Evolutionary conservation across 108 stramenopile genomes (phyloP), one percentile per base, ranked within the genome.

Genomic region (Nitzschia sp.): DNA sequence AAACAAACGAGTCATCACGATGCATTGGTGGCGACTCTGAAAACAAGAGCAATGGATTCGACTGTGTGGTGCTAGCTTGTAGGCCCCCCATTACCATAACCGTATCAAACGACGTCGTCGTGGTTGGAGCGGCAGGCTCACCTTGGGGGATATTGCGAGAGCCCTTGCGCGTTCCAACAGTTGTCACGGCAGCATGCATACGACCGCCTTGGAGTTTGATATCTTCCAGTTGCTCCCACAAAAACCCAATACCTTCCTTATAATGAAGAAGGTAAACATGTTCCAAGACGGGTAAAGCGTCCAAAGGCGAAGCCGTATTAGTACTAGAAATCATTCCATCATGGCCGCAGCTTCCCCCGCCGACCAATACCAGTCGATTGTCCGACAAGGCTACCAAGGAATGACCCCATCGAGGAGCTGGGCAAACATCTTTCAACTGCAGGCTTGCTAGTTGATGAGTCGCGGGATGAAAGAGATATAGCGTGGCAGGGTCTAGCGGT

Each of bases 381-480:
- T 53, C 48, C 0, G 59, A 56, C 38, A 92, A 54, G 24, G 83
- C 49, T 18, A 80, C 85, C 61, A 91, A 74, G 9, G 81, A 69
- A 71, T 92, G 91, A 11, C 91, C 94, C 85, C 85, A 95, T 29
- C 89, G 65, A 21, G 91, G 64, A 56, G 59, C 30, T 11, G 94
- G 91, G 21, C 61, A 48, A 28, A 48, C 35, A 24, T 84, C 76
- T 23, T 42, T 30, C 54, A 83, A 77, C 23, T 60, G 4, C 61
- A 67, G 34, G 79, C 58, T 9, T 73, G 38, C 56, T 5, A 69
- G 30, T 57, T 55, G 56, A 25, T 68, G 36, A 2, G 29, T 56
- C 17, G 19, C 4, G 13, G 64, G 13, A 30, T 66, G 31, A 59
- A 66, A 60, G 33, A 74, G 24, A 15, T 42, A 56, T 5, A 86